Percentiles rank a stretch among this genome's conserved stretches.
Conservation (phyloP, 768 basidiomycete genomes). For the Multifurca ochricompacta region DNA sequence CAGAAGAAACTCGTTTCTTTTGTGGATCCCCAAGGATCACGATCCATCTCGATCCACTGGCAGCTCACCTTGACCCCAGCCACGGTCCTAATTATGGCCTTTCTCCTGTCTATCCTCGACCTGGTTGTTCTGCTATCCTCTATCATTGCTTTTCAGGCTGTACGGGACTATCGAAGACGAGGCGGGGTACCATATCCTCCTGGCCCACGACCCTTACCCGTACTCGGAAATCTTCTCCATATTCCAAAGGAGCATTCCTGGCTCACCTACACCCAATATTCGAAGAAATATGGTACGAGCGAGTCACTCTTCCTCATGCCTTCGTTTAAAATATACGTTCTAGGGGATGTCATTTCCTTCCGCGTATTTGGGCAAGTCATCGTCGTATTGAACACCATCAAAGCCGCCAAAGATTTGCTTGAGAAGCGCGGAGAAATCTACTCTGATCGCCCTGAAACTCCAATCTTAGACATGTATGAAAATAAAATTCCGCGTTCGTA, state of each 20-base stretch:
- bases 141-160: background rate
- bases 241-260: constrained; percentile 3
- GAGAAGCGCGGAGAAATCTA: constrained; percentile 39
- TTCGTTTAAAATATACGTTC: background rate
- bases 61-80: too few species aligned
- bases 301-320: background rate
- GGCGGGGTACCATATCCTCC: background rate
- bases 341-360: constrained; percentile 13
- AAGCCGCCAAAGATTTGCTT: constrained; percentile 40
- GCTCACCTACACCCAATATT: background rate
- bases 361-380: constrained; percentile 38
- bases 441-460: constrained; percentile 6
- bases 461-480: constrained; percentile 1
- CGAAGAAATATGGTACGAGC: background rate
- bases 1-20: too few species aligned
- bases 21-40: too few species aligned
- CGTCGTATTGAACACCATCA: constrained; percentile 40
- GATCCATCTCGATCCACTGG: too few species aligned
- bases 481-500: background rate
- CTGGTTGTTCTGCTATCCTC: background rate
- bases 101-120: background rate
- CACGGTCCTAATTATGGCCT: background rate
- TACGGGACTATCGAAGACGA: background rate
- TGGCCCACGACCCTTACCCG: constrained; percentile 3
- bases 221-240: constrained; percentile 5